A percentile compares a stretch with the other conserved stretches of the same genome.
Conservation (phyloP, 139 green algal genomes). For the Tetraselmis chui region DNA sequence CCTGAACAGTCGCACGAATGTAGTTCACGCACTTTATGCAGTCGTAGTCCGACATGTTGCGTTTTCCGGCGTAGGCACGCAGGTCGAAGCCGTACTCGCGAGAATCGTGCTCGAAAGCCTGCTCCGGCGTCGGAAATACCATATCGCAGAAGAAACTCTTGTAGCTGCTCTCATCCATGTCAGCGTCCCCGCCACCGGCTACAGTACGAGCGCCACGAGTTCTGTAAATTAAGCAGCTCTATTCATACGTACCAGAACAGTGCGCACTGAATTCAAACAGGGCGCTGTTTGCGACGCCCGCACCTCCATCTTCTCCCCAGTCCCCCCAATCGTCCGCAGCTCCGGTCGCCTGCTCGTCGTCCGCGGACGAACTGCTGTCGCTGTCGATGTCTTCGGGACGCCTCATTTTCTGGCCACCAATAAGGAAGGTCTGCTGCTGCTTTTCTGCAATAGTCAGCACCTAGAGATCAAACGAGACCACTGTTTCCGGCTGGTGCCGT, state of each 20-base stretch:
- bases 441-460: too few relatives aligned
- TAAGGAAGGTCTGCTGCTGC: too few relatives aligned
- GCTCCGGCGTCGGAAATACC: background rate
- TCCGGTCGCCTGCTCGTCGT: background rate
- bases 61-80: constrained; percentile 3
- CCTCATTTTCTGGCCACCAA: too few relatives aligned
- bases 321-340: background rate
- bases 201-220: background rate
- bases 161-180: background rate
- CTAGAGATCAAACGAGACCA: too few relatives aligned
- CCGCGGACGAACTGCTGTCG: background rate
- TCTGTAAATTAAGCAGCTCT: background rate
- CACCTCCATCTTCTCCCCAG: background rate
- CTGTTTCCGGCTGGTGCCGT: too few relatives aligned
- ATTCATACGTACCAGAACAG: background rate
- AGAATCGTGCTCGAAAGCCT: constrained; percentile 2
- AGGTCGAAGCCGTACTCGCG: background rate
- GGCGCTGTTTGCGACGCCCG: too few relatives aligned
- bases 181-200: background rate
- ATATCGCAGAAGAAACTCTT: constrained; percentile 4
- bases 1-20: constrained; percentile 43
- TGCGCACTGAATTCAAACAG: background rate
- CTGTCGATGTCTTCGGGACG: background rate
- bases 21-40: constrained; percentile 79
- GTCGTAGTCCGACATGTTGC: constrained; percentile 58